Conservation (phyloP, 768 basidiomycete species). For the Gloeostereum incarnatum region DNA sequence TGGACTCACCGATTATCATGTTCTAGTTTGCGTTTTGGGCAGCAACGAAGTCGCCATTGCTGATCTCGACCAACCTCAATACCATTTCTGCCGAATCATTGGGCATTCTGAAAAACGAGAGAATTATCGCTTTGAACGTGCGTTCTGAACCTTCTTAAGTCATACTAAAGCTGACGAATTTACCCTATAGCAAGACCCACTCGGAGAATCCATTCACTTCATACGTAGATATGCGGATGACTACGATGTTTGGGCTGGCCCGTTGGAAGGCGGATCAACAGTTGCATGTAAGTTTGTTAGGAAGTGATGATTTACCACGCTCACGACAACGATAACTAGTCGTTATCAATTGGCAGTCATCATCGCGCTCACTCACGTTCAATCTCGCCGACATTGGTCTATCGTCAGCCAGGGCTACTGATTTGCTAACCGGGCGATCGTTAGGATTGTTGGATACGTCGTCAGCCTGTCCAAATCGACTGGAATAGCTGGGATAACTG, state of each 20-base stretch:
- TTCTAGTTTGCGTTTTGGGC: conserved; percentile 47
- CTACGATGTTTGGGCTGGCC: conserved; percentile 39
- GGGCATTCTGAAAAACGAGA: conserved; percentile 27
- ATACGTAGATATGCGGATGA: conserved; percentile 39
- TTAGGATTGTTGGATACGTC: conserved; percentile 25
- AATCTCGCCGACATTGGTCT: conserved; percentile 33
- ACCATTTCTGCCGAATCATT: conserved; percentile 22
- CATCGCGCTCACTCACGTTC: conserved; percentile 28
- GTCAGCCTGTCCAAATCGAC: conserved; percentile 15
- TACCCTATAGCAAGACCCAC: conserved; percentile 28
- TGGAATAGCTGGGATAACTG: background rate
- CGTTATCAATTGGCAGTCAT: conserved; percentile 34
- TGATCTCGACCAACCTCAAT: conserved; percentile 34
- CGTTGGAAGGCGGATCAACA: conserved; percentile 36
- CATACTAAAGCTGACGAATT: background rate
- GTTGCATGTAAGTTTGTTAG: conserved; percentile 24
- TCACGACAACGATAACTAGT: conserved; percentile 16
- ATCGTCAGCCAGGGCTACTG: conserved; percentile 26
- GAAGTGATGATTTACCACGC: background rate
- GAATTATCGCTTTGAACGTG: conserved; percentile 36
- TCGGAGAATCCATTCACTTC: conserved; percentile 34
- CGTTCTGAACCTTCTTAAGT: conserved; percentile 6
- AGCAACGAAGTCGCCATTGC: conserved; percentile 37
- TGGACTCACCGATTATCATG: conserved; percentile 12
- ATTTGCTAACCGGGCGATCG: conserved; percentile 28